Conservation (phyloP, 148 eudicot species). For the Vaccinium corymbosum region DNA sequence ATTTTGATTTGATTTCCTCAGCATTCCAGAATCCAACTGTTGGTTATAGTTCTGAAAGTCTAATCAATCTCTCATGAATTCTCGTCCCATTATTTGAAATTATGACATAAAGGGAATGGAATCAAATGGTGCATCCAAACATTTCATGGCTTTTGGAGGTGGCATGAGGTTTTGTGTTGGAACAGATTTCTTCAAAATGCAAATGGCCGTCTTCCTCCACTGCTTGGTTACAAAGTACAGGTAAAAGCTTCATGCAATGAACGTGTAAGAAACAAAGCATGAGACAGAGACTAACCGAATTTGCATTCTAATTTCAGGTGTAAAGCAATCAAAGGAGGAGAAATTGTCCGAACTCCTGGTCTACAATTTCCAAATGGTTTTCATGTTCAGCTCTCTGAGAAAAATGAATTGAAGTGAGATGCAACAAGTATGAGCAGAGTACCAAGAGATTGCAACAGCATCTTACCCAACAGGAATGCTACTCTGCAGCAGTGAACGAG, state of each 20-base stretch:
- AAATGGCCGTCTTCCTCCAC: constrained; percentile 69
- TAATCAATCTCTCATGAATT: not conserved
- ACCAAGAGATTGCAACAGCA: not conserved
- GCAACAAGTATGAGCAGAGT: not conserved
- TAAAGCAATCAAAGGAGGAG: constrained; percentile 57
- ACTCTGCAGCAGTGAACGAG: not conserved
- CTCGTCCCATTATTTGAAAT: not conserved
- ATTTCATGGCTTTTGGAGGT: constrained; percentile 81
- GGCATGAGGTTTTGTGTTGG: constrained; percentile 82
- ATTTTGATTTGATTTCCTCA: not conserved
- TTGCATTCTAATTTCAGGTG: constrained; percentile 39
- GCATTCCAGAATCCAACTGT: not conserved
- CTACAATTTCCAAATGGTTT: constrained; percentile 66
- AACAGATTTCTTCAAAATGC: constrained; percentile 63
- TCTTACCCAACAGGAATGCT: not conserved
- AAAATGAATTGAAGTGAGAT: constrained; percentile 16
- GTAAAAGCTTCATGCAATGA: constrained; percentile 23
- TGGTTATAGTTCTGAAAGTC: not conserved
- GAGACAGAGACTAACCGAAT: constrained; percentile 7
- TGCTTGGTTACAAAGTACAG: constrained; percentile 64
- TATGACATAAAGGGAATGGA: constrained; percentile 40
- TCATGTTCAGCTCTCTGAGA: constrained; percentile 37
- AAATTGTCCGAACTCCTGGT: constrained; percentile 57
- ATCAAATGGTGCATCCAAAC: constrained; percentile 50
- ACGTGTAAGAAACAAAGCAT: not conserved